Evolutionary conservation across 768 basidiomycete species (phyloP), one percentile per base, ranked within the genome.

Genomic region (Psilocybe azurescens): DNA sequence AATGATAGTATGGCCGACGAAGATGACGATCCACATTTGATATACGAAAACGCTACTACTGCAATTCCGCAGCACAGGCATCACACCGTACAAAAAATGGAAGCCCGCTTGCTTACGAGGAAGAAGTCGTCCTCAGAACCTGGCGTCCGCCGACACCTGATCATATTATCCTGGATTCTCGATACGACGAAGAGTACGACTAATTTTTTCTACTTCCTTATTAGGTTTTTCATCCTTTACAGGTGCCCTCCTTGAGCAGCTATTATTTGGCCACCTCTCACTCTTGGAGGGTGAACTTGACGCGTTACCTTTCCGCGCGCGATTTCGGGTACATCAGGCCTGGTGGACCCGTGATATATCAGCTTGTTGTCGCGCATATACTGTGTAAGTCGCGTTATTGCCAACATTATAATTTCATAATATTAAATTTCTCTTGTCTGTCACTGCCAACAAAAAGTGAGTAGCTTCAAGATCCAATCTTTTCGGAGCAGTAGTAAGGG

Each of bases 71-170:
- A 49, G 36, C 20, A 30, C 47, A 52, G 47, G 52, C 38, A 24
- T 39, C 8, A 30, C 41, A n/a, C 30, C 7, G 13, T 1, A 36
- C 13, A 1, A 13, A 39, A 28, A 29, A 3, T 56, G 41, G 41
- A 44, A 5, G n/a, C 41, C 18, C n/a, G 9, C n/a, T 33, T 20
- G 30, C 33, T 4, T 41, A 57, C 16, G 56, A 64, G 8, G 73
- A 70, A 18, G 73, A 54, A 32, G 74, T 74, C 59, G 77, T 81
- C 48, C 67, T 84, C 38, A 78, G 81, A 56, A 78, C 79, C 62
- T 86, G 86, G 85, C 72, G 83, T 28, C 74, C 76, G 7, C 66
- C 69, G 36, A 72, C 78, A 13, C 74, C 76, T 28, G 79, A 73
- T 56, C 58, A 62, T 28, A 67, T 65, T 16, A 63, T 54, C 18